Conservation (phyloP, 129 eudicot genomes). For the Flaveria ramosissima region DNA sequence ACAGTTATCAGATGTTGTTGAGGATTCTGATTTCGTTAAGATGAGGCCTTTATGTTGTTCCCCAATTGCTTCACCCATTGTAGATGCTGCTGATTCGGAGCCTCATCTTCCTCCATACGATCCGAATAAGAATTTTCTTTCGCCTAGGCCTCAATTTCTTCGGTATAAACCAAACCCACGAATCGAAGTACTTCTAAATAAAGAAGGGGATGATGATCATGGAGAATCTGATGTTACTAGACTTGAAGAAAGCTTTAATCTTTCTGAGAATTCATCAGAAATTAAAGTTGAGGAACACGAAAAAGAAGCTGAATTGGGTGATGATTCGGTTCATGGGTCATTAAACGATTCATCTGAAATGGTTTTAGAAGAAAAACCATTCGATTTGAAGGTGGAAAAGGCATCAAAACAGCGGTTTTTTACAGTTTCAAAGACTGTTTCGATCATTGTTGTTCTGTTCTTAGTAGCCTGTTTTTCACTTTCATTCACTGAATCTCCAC, state of each 20-base stretch:
- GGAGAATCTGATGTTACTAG: slow-evolving; percentile 32
- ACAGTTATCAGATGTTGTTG: too few species aligned
- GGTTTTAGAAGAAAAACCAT: slow-evolving; percentile 21
- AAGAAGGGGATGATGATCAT: slow-evolving; percentile 32
- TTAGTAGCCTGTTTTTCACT: slow-evolving; percentile 51
- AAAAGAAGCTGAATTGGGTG: slow-evolving; percentile 29
- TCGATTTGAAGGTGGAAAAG: slow-evolving; percentile 21
- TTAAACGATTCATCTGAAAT: slow-evolving; percentile 32
- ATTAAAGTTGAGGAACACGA: slow-evolving; percentile 44
- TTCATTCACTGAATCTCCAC: slow-evolving; percentile 39
- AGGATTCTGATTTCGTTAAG: slow-evolving; percentile 22
- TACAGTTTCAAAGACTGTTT: slow-evolving; percentile 39
- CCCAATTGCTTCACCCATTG: background rate
- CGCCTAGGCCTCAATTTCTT: slow-evolving; percentile 90
- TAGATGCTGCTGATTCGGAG: slow-evolving; percentile 44
- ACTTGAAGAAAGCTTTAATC: slow-evolving; percentile 45
- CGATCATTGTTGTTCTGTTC: slow-evolving; percentile 46
- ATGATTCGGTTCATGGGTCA: slow-evolving; percentile 29
- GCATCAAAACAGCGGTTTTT: slow-evolving; percentile 37
- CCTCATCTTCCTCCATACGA: slow-evolving; percentile 76
- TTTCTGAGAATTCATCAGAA: slow-evolving; percentile 52
- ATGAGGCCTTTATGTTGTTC: slow-evolving; percentile 32
- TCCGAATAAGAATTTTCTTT: slow-evolving; percentile 74
- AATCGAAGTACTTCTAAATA: slow-evolving; percentile 45
- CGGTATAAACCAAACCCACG: slow-evolving; percentile 72